phyloP scores from a whole-genome alignment of 2,329 filamentous ascomycete genomes.

The Ilyonectria sp. region DNA sequence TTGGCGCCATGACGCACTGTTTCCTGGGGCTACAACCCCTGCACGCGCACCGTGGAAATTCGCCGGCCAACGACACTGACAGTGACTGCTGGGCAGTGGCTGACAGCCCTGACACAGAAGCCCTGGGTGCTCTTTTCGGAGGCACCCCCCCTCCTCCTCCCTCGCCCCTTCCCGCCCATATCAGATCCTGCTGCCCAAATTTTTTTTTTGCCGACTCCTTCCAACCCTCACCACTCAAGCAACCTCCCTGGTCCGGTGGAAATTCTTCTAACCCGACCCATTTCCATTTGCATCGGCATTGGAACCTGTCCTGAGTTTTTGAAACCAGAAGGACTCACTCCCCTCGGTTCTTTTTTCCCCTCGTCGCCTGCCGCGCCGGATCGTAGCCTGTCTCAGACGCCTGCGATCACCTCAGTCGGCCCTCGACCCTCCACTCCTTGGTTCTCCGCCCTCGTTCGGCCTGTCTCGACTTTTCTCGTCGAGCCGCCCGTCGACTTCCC shows the following conservation, averaged over 20 bases:
- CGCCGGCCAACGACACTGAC: slow-evolving; percentile 1
- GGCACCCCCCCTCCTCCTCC: slow-evolving; percentile 38
- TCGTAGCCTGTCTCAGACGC: slow-evolving; percentile 53
- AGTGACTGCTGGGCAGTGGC: slow-evolving; percentile 37
- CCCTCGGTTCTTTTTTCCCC: slow-evolving; percentile 44
- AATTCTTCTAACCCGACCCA: slow-evolving; percentile 51
- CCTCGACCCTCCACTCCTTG: slow-evolving; percentile 50
- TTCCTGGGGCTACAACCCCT: background rate
- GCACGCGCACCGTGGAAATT: slow-evolving; percentile 17
- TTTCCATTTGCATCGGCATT: slow-evolving; percentile 51
- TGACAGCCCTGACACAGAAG: slow-evolving; percentile 30
- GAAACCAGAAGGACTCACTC: slow-evolving; percentile 50
- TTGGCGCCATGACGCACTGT: background rate
- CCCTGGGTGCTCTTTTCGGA: slow-evolving; percentile 34
- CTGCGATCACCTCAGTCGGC: slow-evolving; percentile 46
- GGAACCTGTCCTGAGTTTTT: slow-evolving; percentile 53
- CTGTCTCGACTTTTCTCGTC: slow-evolving; percentile 40
- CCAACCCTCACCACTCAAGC: slow-evolving; percentile 55
- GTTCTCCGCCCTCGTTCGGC: slow-evolving; percentile 44
- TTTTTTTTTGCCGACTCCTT: slow-evolving; percentile 54
- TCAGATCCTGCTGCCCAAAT: slow-evolving; percentile 56
- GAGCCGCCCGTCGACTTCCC: slow-evolving; percentile 44
- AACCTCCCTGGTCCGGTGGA: slow-evolving; percentile 57
- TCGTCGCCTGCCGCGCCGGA: slow-evolving; percentile 48
- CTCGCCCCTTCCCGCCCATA: slow-evolving; percentile 51